Evolutionary conservation across 2,329 filamentous ascomycete species (phyloP).

Genomic region (Lecanicillium sp.): DNA sequence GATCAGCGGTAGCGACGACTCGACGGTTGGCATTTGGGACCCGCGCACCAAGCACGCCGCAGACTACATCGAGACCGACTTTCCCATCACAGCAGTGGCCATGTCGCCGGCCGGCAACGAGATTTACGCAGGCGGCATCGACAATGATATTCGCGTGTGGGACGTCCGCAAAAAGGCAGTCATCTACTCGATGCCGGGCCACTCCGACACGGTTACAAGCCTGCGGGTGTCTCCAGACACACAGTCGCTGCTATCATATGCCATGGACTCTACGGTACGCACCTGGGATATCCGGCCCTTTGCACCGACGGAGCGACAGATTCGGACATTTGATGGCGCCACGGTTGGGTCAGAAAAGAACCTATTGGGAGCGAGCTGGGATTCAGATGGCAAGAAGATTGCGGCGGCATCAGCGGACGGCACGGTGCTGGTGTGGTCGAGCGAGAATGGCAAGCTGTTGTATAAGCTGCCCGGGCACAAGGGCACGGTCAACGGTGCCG

Average conservation of each 20-base stretch:
- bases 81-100: constrained; percentile 84
- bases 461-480: constrained; percentile 96
- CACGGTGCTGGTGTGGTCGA: constrained; percentile 86
- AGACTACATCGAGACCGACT: constrained; percentile 83
- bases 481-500: constrained; percentile 88
- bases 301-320: constrained; percentile 75
- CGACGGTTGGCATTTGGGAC: constrained; percentile 92
- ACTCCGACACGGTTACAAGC: constrained; percentile 87
- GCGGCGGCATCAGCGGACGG: constrained; percentile 85
- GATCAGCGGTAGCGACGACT: constrained; percentile 88
- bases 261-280: constrained; percentile 86
- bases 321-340: constrained; percentile 89
- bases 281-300: constrained; percentile 97
- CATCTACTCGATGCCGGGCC: constrained; percentile 79
- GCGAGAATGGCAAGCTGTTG: constrained; percentile 75
- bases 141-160: constrained; percentile 97
- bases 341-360: constrained; percentile 85
- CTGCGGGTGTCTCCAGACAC: constrained; percentile 88
- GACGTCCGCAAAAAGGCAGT: constrained; percentile 87
- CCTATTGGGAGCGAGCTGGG: constrained; percentile 83
- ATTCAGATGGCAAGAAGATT: constrained; percentile 74
- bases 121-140: constrained; percentile 88
- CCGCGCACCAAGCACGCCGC: constrained; percentile 81
- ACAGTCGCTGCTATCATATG: constrained; percentile 81
- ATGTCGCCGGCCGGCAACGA: constrained; percentile 94